phyloP scores from a whole-genome alignment of 2,329 filamentous ascomycete species.

The Xylaria sp. region DNA sequence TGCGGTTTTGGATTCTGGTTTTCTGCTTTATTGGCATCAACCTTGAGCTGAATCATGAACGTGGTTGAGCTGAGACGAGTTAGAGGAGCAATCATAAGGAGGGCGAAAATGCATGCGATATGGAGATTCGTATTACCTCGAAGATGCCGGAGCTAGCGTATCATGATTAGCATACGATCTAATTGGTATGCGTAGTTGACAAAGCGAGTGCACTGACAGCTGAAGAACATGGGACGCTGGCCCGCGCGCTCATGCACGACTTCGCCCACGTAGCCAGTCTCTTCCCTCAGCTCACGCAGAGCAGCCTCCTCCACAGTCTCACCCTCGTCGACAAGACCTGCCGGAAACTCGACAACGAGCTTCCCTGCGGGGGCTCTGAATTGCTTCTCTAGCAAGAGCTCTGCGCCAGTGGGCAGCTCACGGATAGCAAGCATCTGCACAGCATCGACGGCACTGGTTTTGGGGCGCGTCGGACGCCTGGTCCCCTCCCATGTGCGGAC shows the following conservation, averaged over 20 bases:
- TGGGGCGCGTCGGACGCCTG: slow-evolving; percentile 42
- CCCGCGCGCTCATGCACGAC: slow-evolving; percentile 42
- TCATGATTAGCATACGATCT: slow-evolving; percentile 16
- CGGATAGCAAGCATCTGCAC: slow-evolving; percentile 46
- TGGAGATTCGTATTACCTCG: slow-evolving; percentile 37
- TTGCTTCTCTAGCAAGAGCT: slow-evolving; percentile 52
- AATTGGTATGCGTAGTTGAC: not conserved
- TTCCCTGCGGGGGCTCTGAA: slow-evolving; percentile 53
- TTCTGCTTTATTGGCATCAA: slow-evolving; percentile 55
- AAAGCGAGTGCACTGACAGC: slow-evolving; percentile 39
- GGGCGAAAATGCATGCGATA: not conserved
- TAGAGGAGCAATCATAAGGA: not conserved
- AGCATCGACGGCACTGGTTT: slow-evolving; percentile 45
- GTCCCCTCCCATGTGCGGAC: slow-evolving; percentile 47
- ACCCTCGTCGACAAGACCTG: slow-evolving; percentile 52
- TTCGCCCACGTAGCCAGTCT: slow-evolving; percentile 53
- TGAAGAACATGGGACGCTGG: slow-evolving; percentile 42
- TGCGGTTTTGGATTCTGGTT: slow-evolving; percentile 58
- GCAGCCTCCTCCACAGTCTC: slow-evolving; percentile 52
- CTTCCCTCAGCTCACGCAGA: slow-evolving; percentile 52
- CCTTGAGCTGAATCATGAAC: slow-evolving; percentile 55
- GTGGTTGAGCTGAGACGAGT: slow-evolving; percentile 41
- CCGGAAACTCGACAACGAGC: slow-evolving; percentile 53
- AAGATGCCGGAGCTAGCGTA: slow-evolving; percentile 44
- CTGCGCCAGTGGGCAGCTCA: slow-evolving; percentile 41